Percentiles rank a stretch among this genome's conserved stretches.
Evolutionary conservation across 768 basidiomycete genomes (phyloP).

Genomic region (Boletales sp.): DNA sequence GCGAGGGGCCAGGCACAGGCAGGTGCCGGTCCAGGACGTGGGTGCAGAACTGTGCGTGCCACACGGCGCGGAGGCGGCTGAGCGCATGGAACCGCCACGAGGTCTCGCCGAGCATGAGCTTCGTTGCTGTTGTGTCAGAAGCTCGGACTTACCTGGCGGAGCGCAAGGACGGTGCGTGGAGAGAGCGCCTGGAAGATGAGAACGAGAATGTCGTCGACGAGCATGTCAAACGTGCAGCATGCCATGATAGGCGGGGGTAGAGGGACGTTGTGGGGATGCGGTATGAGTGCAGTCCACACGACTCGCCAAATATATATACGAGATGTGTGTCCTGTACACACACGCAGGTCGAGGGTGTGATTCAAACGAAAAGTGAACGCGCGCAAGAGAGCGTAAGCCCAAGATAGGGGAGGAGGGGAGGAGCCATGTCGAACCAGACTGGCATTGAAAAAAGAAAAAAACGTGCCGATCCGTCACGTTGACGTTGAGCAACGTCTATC

Average conservation of each 20-base stretch:
- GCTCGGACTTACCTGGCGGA: slow-evolving; percentile 20
- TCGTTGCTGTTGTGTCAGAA: not conserved
- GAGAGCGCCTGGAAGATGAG: slow-evolving; percentile 15
- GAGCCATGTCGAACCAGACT: too few relatives aligned
- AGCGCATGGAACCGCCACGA: slow-evolving; percentile 27
- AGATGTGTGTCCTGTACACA: too few relatives aligned
- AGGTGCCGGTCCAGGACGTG: slow-evolving; percentile 21
- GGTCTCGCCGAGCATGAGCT: slow-evolving; percentile 15
- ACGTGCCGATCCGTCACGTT: too few relatives aligned
- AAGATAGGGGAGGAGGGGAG: too few relatives aligned
- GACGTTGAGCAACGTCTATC: too few relatives aligned
- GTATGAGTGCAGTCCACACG: too few relatives aligned
- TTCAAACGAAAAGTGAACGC: too few relatives aligned
- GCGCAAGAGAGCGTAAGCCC: too few relatives aligned
- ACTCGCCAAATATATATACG: too few relatives aligned
- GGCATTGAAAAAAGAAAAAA: too few relatives aligned
- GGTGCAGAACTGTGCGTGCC: slow-evolving; percentile 19
- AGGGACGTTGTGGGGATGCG: not conserved
- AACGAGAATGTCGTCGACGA: slow-evolving; percentile 27
- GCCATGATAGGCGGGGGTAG: not conserved
- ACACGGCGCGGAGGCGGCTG: slow-evolving; percentile 22
- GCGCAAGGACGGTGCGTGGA: slow-evolving; percentile 14
- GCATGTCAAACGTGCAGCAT: slow-evolving; percentile 16
- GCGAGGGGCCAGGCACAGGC: slow-evolving; percentile 16
- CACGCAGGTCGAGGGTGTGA: too few relatives aligned